Percentiles rank a stretch among this genome's conserved stretches.
phyloP scores from a whole-genome alignment of 257 asterid genomes.

The Marsdenia floribunda region DNA sequence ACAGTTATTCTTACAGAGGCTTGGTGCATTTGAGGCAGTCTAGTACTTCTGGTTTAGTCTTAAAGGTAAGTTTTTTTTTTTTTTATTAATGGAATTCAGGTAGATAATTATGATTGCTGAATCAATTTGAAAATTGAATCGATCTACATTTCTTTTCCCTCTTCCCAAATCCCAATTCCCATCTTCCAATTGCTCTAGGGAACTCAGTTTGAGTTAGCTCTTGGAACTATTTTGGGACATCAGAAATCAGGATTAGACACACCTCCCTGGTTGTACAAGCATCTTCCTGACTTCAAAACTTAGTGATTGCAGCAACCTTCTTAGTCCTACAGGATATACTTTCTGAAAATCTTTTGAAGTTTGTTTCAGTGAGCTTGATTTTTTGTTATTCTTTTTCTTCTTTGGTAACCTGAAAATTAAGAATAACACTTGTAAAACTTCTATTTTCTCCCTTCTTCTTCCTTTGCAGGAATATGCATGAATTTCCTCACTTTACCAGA shows the following conservation, averaged over 20 bases:
- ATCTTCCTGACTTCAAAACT: not conserved
- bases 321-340: not conserved
- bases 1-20: not conserved
- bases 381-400: not conserved
- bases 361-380: not conserved
- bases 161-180: not conserved
- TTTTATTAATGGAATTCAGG: not conserved
- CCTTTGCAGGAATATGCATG: constrained; percentile 2
- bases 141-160: not conserved
- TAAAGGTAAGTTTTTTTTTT: not conserved
- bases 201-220: not conserved
- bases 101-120: not conserved
- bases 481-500: not conserved
- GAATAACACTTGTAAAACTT: not conserved
- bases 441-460: not conserved
- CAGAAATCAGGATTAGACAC: not conserved
- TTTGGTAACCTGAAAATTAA: not conserved
- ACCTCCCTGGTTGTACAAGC: not conserved
- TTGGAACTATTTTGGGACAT: not conserved
- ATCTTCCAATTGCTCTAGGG: not conserved
- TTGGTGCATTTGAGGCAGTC: not conserved
- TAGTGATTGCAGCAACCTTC: not conserved
- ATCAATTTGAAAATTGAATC: not conserved
- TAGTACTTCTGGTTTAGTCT: not conserved
- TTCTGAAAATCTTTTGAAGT: not conserved